Conservation (phyloP, 352 stramenopile species). For the Pythium rhizo-oryzae region DNA sequence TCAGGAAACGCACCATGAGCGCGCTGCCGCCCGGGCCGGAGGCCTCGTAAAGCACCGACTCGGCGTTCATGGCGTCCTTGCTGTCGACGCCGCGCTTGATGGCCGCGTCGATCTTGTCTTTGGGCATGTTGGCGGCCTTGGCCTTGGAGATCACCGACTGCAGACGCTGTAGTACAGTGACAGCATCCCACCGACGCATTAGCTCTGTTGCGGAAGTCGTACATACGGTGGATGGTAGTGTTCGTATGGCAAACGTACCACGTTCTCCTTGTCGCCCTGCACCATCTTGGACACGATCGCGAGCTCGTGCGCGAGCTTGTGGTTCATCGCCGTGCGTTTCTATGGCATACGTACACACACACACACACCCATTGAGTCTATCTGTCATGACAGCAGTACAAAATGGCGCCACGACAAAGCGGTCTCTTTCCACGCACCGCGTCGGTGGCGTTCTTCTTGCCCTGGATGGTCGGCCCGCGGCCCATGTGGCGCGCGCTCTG, state of each 20-base stretch:
- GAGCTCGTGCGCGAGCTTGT: conserved; percentile 74
- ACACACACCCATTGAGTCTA: background rate
- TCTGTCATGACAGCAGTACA: background rate
- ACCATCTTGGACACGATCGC: conserved; percentile 77
- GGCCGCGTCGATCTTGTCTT: conserved; percentile 82
- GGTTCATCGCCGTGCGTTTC: conserved; percentile 81
- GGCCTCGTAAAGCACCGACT: conserved; percentile 80
- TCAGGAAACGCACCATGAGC: conserved; percentile 54
- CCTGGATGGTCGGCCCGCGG: conserved; percentile 79
- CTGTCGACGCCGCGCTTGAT: conserved; percentile 83
- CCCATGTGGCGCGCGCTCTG: conserved; percentile 74
- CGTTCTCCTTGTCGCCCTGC: conserved; percentile 64
- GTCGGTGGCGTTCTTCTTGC: conserved; percentile 80
- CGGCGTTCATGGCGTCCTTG: conserved; percentile 75
- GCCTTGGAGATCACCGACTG: conserved; percentile 65
- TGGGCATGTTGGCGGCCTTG: conserved; percentile 83
- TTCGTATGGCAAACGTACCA: conserved; percentile 45
- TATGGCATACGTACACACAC: conserved; percentile 16
- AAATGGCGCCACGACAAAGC: too few relatives aligned
- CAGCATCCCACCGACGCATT: background rate
- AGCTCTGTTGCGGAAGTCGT: too few relatives aligned
- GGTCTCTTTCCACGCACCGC: conserved; percentile 38
- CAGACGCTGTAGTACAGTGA: conserved; percentile 35
- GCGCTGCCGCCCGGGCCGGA: conserved; percentile 71
- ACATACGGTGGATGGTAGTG: too few relatives aligned